These are phyloP conservation scores for Bolboschoenoplectus hybrid DNA, from an alignment of 202 grass and related monocot genomes.

Conservation along the genomic window DNA sequence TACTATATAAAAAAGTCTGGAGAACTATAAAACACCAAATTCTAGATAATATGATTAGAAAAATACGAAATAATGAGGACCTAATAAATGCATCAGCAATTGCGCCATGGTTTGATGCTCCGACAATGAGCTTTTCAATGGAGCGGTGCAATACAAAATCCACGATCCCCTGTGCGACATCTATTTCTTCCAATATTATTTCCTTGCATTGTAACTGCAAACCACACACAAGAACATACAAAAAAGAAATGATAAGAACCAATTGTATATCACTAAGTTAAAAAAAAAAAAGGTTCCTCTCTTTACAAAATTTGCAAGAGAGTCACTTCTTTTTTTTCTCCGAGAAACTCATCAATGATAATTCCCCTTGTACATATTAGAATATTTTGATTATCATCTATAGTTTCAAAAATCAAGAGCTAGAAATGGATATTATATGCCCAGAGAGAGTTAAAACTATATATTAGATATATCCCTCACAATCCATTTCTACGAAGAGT, in stretches of 20 bases:
- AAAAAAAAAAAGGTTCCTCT: neutral
- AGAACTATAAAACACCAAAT: neutral
- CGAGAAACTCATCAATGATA: neutral
- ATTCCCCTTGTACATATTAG: neutral
- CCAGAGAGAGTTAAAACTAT: too few species aligned
- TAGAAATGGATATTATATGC: too few species aligned
- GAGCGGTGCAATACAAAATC: conserved; percentile 57
- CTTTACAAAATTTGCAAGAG: neutral
- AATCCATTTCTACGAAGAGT: too few species aligned
- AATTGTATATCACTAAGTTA: neutral
- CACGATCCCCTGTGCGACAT: conserved; percentile 66
- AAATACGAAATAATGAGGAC: conserved; percentile 26
- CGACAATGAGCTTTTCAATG: conserved; percentile 72
- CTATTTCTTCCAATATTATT: conserved; percentile 63
- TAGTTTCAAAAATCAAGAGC: too few species aligned
- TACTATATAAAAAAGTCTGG: neutral
- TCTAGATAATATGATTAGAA: neutral
- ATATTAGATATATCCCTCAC: too few species aligned
- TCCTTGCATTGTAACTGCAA: conserved; percentile 83
- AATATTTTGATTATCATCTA: too few species aligned
- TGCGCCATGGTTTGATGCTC: conserved; percentile 63
- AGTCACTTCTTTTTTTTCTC: neutral
- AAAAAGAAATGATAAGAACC: neutral
- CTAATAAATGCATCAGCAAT: conserved; percentile 75
- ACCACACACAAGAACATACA: conserved; percentile 14